phyloP scores from a whole-genome alignment of 441 rosid genomes.

The Raphanus hybrid region DNA sequence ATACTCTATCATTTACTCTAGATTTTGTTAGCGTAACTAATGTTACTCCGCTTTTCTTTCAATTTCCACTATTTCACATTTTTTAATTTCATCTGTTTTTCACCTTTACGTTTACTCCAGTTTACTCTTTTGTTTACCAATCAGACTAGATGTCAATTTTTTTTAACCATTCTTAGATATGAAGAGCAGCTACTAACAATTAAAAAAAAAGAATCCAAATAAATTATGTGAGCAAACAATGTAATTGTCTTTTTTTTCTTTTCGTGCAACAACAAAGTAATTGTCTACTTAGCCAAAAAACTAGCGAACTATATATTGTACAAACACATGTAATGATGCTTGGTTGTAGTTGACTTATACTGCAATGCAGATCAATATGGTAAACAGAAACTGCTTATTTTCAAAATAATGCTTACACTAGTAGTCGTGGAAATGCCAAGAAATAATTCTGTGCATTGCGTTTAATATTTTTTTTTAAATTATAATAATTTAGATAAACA shows the following conservation, averaged over 20 bases:
- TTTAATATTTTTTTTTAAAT: no score
- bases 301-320: no score
- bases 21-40: no score
- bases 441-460: not conserved
- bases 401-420: slow-evolving; percentile 8
- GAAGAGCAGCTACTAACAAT: not conserved
- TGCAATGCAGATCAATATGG: not conserved
- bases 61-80: no score
- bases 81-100: no score
- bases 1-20: no score
- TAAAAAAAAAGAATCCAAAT: not conserved
- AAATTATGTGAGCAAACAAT: not conserved
- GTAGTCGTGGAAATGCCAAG: slow-evolving; percentile 25
- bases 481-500: not conserved
- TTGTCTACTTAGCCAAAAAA: not conserved
- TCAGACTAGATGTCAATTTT: not conserved
- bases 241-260: not conserved
- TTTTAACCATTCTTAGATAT: not conserved
- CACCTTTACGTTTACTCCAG: no score
- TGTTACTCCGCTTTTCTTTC: no score
- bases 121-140: no score
- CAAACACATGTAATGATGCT: no score
- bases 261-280: not conserved
- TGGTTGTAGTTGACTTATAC: no score
- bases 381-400: not conserved